A percentile compares a stretch with the other conserved stretches of the same genome.
Evolutionary conservation across 495 filamentous ascomycete species (phyloP).

Genomic region (Aspergillus steynii): DNA sequence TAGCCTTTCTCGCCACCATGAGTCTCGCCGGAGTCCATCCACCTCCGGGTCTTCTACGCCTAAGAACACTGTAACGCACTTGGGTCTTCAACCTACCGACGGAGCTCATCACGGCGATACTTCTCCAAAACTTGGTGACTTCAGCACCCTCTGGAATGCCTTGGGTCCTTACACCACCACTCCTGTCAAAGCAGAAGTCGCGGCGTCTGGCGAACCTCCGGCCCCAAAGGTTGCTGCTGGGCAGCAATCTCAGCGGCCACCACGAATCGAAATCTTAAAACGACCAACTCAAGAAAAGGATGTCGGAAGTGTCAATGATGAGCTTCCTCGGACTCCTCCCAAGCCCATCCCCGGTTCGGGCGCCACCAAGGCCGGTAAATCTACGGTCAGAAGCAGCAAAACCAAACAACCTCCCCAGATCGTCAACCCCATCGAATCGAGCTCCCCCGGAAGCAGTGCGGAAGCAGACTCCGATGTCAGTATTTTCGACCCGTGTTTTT

Average conservation of each 20-base stretch:
- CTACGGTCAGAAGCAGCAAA: constrained; percentile 4
- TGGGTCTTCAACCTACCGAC: not conserved
- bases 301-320: constrained; percentile 2
- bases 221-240: not conserved
- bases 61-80: not conserved
- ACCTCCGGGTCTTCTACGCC: constrained; percentile 8
- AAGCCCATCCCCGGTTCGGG: constrained; percentile 15
- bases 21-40: constrained; percentile 5
- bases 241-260: constrained; percentile 1
- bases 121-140: constrained; percentile 37
- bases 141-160: constrained; percentile 39
- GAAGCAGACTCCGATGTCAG: constrained; percentile 36
- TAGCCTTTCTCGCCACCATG: constrained; percentile 13
- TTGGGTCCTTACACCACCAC: constrained; percentile 20
- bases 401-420: not conserved
- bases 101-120: not conserved
- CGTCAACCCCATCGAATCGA: constrained; percentile 12
- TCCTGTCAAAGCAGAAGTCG: constrained; percentile 4
- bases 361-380: constrained; percentile 13
- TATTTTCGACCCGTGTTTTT: constrained; percentile 34
- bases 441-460: constrained; percentile 33
- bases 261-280: constrained; percentile 24
- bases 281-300: constrained; percentile 11
- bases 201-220: constrained; percentile 5
- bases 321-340: constrained; percentile 13